Percentiles rank a stretch among this genome's conserved stretches.
These are phyloP conservation scores for Zoysia japonica DNA, from an alignment of 176 grass and related monocot species.

Conservation along the genomic window DNA sequence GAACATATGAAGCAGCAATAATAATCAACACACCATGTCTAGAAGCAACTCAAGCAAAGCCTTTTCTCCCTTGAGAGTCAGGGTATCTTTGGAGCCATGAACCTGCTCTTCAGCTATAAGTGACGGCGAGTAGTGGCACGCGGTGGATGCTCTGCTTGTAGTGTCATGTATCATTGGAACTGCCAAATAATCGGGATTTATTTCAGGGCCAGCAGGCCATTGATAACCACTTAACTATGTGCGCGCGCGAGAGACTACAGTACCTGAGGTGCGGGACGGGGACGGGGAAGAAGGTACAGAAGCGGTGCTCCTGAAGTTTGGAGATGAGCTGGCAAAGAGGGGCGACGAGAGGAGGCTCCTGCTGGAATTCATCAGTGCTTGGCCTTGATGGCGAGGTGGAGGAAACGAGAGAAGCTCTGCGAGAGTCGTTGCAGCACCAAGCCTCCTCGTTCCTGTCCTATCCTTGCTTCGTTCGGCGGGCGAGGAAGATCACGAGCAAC, in stretches of 20 bases:
- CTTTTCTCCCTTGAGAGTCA: conserved; percentile 52
- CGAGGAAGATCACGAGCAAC: background rate
- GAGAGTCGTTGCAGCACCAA: background rate
- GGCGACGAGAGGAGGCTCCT: conserved; percentile 55
- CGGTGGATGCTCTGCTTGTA: conserved; percentile 25
- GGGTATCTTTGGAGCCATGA: conserved; percentile 32
- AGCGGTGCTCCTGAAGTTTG: conserved; percentile 20
- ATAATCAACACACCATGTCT: conserved; percentile 5
- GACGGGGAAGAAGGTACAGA: conserved; percentile 26
- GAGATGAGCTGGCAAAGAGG: conserved; percentile 45
- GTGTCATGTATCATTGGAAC: conserved; percentile 53
- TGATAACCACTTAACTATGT: background rate
- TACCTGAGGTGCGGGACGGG: conserved; percentile 35
- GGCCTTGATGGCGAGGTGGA: background rate
- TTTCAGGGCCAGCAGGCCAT: background rate
- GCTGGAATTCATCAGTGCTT: conserved; percentile 50
- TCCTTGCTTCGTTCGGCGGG: background rate
- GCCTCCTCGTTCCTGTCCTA: background rate
- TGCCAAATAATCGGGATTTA: conserved; percentile 12
- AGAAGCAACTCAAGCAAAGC: conserved; percentile 53
- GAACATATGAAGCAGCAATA: background rate
- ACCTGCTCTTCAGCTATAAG: conserved; percentile 48
- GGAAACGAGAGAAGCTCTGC: background rate
- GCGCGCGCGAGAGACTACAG: too few species aligned
- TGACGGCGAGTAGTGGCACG: conserved; percentile 51